Conservation (phyloP, 352 stramenopile species). For the Pythium aristosporum region DNA sequence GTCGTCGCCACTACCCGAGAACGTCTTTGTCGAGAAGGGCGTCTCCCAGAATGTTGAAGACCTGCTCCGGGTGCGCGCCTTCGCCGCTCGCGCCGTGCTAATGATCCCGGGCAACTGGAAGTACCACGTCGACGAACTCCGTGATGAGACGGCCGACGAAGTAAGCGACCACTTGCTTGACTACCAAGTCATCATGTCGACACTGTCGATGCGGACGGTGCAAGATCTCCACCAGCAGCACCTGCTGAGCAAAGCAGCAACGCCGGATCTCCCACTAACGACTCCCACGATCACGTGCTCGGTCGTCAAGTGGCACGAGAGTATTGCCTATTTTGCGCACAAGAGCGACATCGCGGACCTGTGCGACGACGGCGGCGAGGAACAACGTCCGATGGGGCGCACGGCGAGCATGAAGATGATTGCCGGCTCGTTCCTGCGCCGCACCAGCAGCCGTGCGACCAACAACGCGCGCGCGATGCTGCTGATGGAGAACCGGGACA, state of each 20-base stretch:
- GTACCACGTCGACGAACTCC: constrained; percentile 39
- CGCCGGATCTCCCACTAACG: constrained; percentile 1
- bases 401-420: too few species aligned
- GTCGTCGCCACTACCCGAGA: constrained; percentile 26
- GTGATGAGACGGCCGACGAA: constrained; percentile 34
- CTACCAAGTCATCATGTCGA: constrained; percentile 72
- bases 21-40: constrained; percentile 48
- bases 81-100: constrained; percentile 40
- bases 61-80: constrained; percentile 44
- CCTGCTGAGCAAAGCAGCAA: constrained; percentile 3
- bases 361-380: background rate
- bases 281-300: constrained; percentile 34
- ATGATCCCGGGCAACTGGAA: constrained; percentile 52
- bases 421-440: background rate
- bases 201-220: constrained; percentile 42
- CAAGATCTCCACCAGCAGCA: constrained; percentile 41
- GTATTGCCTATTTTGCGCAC: constrained; percentile 57
- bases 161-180: constrained; percentile 49
- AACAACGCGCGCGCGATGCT: too few species aligned
- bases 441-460: too few species aligned
- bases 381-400: too few species aligned
- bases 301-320: constrained; percentile 50
- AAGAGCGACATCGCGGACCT: constrained; percentile 32
- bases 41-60: constrained; percentile 53
- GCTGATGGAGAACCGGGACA: background rate